Evolutionary conservation across 495 filamentous ascomycete genomes (phyloP), one percentile per base, ranked within the genome.

Genomic region (Pyrenopolyporus hunteri): DNA sequence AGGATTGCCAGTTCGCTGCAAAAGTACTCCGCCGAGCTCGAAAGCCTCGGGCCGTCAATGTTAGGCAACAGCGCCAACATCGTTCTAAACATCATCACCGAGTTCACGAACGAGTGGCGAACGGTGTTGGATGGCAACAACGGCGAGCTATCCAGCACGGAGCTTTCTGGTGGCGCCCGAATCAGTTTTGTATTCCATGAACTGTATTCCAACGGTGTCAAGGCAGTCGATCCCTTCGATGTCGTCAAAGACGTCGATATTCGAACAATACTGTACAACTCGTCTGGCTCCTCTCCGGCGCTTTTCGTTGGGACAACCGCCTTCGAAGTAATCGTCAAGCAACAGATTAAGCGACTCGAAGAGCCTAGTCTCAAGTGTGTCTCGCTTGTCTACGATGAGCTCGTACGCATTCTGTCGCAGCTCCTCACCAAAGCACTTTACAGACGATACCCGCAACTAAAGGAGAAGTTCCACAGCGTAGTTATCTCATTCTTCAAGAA

Each of bases 101-200:
- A 99, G 76, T 98, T 99, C 75, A 89, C 88, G 67, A 96, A 96
- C 67, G 93, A 98, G 73, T 99, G 96, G 80, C 88, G 93, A 67
- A 94, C 92, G 26, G 91, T 98, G 6, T 77, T 99, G 60, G 95
- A 99, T 56, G 95, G 95, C 59, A 97, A 94, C 75, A 98, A 95
- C 74, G 88, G 89, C 62, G 95, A 99, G 68, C 79, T 98, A 4
- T 98, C 95, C 26, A 96, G 89, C 75, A 83, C 89, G 17, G 95
- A 99, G 73, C 78, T 99, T 55, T 97, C 93, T 1, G 95, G 95
- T 54, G 95, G 95, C 77, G 95, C 95, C 49, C 87, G 95, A 83
- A 99, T 99, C 73, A 96, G 91, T 76, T 99, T 99, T 69, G 95
- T 99, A 33, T 99, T 97, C 83, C 95, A 99, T 73, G 95, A 99